phyloP scores from a whole-genome alignment of 441 rosid species.

The Gossypium schwendimanii region DNA sequence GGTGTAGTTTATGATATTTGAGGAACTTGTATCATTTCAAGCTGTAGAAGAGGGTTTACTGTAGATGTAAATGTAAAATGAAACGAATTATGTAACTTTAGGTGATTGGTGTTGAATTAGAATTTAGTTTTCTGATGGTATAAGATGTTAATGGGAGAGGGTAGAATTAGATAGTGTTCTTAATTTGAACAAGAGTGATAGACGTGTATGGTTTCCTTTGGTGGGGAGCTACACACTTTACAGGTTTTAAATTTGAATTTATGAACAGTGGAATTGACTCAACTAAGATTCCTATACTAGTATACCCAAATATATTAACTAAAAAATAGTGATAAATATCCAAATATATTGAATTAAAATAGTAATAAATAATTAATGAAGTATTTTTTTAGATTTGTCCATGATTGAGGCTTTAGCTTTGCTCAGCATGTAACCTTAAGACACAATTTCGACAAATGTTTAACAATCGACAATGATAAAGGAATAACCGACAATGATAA shows the following conservation, averaged over 20 bases:
- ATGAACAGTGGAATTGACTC: not conserved
- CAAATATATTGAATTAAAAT: too few relatives aligned
- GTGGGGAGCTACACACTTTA: not conserved
- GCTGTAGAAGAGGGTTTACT: not conserved
- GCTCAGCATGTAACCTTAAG: too few relatives aligned
- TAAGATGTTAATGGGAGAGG: constrained; percentile 12
- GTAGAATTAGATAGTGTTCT: not conserved
- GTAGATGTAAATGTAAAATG: constrained; percentile 12
- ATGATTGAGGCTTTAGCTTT: too few relatives aligned
- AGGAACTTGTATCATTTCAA: not conserved
- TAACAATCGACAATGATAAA: too few relatives aligned
- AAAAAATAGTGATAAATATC: too few relatives aligned
- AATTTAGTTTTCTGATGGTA: not conserved
- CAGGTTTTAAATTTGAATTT: not conserved
- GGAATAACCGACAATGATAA: too few relatives aligned
- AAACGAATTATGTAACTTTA: constrained; percentile 15
- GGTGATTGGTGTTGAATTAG: constrained; percentile 10
- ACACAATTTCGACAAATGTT: too few relatives aligned
- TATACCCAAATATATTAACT: not conserved
- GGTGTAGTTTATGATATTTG: not conserved
- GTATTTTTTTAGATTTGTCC: too few relatives aligned
- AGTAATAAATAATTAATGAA: too few relatives aligned
- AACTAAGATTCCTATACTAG: not conserved
- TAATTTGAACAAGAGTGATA: not conserved
- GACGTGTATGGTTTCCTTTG: not conserved